These are phyloP conservation scores for Davidsoniella neocaledoniae DNA, from an alignment of 2,329 filamentous ascomycete species.

Conservation along the genomic window DNA sequence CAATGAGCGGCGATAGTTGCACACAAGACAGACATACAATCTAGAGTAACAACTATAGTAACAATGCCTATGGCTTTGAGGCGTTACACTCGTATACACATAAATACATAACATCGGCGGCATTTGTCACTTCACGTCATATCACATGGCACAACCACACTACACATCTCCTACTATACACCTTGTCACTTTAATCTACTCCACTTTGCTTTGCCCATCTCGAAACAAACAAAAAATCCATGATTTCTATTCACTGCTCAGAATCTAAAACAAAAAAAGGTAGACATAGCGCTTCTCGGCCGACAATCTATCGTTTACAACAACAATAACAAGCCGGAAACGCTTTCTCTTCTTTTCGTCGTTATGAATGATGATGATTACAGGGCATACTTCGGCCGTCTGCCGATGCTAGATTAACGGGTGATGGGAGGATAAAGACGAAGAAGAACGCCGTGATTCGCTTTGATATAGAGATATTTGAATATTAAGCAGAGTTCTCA, in stretches of 20 bases:
- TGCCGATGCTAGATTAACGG: neutral
- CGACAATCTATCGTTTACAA: neutral
- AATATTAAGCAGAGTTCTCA: conserved; percentile 19
- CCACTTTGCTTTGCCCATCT: no score
- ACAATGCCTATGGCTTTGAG: no score
- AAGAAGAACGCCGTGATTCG: neutral
- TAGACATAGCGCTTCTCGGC: no score
- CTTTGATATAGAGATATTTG: neutral
- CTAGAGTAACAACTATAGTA: no score
- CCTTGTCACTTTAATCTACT: no score
- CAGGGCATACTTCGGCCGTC: neutral
- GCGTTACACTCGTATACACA: neutral
- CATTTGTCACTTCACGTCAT: no score
- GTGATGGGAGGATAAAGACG: neutral
- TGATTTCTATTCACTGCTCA: no score
- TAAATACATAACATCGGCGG: neutral
- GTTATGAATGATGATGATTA: neutral
- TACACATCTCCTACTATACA: no score
- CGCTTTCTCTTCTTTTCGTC: neutral
- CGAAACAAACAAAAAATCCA: no score
- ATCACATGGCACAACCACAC: no score
- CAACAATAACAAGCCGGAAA: no score
- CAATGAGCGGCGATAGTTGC: neutral
- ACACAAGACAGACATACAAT: neutral
- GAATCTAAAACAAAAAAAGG: no score